phyloP scores from a whole-genome alignment of 2,329 filamentous ascomycete species.

The Fusarium xylarioides region DNA sequence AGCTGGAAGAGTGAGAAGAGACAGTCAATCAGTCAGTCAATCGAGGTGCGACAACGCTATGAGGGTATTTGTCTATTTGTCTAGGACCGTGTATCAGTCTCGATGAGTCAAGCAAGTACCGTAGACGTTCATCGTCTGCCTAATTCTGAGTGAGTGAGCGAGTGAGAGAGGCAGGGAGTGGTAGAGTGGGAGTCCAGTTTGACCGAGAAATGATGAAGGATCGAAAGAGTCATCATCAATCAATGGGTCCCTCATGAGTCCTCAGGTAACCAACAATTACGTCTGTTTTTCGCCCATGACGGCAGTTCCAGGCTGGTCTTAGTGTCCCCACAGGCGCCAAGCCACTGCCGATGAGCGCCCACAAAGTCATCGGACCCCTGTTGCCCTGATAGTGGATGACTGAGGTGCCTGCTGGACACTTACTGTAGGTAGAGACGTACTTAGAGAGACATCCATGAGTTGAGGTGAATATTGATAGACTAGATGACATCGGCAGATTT shows the following conservation, averaged over 20 bases:
- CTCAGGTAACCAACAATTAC: conserved; percentile 22
- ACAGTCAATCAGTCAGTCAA: neutral
- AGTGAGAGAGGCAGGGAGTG: neutral
- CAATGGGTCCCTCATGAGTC: conserved; percentile 15
- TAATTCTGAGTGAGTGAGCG: neutral
- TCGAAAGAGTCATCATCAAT: conserved; percentile 34
- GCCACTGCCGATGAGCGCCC: conserved; percentile 23
- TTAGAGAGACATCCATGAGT: neutral
- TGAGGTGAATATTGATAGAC: neutral
- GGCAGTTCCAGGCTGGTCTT: conserved; percentile 14
- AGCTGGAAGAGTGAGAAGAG: conserved; percentile 2
- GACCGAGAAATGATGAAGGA: conserved; percentile 11
- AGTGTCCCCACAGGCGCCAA: conserved; percentile 17
- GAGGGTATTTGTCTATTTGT: conserved; percentile 35
- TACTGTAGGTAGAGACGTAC: neutral
- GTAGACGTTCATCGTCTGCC: neutral
- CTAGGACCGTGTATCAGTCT: conserved; percentile 26
- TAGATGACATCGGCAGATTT: neutral
- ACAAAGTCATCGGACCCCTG: conserved; percentile 19
- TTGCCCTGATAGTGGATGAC: conserved; percentile 1
- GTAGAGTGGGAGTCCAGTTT: neutral
- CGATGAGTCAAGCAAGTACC: conserved; percentile 30
- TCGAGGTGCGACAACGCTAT: conserved; percentile 18
- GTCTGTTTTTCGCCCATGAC: conserved; percentile 16
- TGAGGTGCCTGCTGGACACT: neutral